phyloP scores from a whole-genome alignment of 2,329 filamentous ascomycete genomes.

The Shiraia sp. region DNA sequence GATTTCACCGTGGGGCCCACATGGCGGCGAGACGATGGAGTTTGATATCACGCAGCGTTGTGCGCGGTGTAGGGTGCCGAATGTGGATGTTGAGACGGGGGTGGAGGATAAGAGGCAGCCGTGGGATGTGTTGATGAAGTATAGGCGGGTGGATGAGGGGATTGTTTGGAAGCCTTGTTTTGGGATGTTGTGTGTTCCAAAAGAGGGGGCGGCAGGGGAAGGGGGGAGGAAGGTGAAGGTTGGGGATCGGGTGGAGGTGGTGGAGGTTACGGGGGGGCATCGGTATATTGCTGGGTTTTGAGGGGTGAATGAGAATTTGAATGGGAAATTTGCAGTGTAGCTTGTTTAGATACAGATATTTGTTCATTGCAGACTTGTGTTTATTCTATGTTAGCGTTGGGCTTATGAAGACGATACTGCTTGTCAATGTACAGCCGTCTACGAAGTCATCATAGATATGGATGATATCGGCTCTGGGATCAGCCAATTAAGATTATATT shows the following conservation, averaged over 20 bases:
- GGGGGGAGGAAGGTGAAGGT: conserved; percentile 54
- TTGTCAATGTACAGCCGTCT: no score
- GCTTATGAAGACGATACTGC: no score
- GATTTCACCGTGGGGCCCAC: conserved; percentile 33
- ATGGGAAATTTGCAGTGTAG: no score
- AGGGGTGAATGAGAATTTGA: no score
- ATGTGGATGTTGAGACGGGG: conserved; percentile 66
- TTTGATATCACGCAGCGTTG: conserved; percentile 64
- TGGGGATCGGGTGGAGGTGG: conserved; percentile 62
- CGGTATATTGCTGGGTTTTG: conserved; percentile 52
- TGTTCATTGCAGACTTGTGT: no score
- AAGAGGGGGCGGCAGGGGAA: conserved; percentile 48
- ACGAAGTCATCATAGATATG: no score
- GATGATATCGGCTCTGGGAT: no score
- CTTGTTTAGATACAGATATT: no score
- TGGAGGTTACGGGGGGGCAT: conserved; percentile 62
- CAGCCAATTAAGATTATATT: no score
- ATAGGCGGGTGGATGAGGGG: conserved; percentile 62
- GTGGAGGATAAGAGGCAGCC: conserved; percentile 62
- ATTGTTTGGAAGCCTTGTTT: conserved; percentile 68
- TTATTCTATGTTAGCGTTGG: no score
- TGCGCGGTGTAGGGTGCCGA: conserved; percentile 65
- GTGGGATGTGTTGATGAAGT: conserved; percentile 65
- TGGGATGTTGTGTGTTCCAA: conserved; percentile 67
- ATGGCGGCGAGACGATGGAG: conserved; percentile 38